These are phyloP conservation scores for Cladosporium sp. DNA, from an alignment of 2,329 filamentous ascomycete species.

Conservation along the genomic window DNA sequence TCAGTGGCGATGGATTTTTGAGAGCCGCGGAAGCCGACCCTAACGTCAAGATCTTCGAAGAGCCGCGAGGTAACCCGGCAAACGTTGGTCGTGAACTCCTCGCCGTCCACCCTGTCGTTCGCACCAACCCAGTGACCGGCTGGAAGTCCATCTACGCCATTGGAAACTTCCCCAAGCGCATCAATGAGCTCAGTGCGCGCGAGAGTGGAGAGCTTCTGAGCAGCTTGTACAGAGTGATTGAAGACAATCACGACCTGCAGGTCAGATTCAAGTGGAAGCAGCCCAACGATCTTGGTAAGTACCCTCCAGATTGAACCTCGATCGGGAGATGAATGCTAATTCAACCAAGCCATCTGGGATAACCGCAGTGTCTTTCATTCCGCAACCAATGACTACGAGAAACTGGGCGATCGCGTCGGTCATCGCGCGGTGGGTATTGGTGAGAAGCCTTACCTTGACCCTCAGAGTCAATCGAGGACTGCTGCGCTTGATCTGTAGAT, in stretches of 20 bases:
- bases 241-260: slow-evolving; percentile 48
- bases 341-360: slow-evolving; percentile 57
- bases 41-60: slow-evolving; percentile 21
- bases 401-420: slow-evolving; percentile 47
- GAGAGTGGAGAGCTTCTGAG: slow-evolving; percentile 40
- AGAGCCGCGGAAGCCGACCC: slow-evolving; percentile 12
- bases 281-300: slow-evolving; percentile 42
- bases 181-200: slow-evolving; percentile 42
- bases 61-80: slow-evolving; percentile 20
- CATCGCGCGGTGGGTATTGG: slow-evolving; percentile 53
- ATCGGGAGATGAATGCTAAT: background rate
- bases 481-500: too few species aligned
- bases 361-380: slow-evolving; percentile 57
- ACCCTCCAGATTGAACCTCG: background rate
- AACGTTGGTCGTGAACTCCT: slow-evolving; percentile 29
- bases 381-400: slow-evolving; percentile 59
- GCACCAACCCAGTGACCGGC: slow-evolving; percentile 60
- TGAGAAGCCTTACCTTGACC: slow-evolving; percentile 52
- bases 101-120: slow-evolving; percentile 52
- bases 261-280: slow-evolving; percentile 48
- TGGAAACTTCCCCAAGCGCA: slow-evolving; percentile 30
- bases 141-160: slow-evolving; percentile 55
- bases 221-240: slow-evolving; percentile 29
- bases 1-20: slow-evolving; percentile 10
- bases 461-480: slow-evolving; percentile 15